Base-by-base conservation (phyloP, 352 stramenopile species). In the Phytophthora idaei region DNA sequence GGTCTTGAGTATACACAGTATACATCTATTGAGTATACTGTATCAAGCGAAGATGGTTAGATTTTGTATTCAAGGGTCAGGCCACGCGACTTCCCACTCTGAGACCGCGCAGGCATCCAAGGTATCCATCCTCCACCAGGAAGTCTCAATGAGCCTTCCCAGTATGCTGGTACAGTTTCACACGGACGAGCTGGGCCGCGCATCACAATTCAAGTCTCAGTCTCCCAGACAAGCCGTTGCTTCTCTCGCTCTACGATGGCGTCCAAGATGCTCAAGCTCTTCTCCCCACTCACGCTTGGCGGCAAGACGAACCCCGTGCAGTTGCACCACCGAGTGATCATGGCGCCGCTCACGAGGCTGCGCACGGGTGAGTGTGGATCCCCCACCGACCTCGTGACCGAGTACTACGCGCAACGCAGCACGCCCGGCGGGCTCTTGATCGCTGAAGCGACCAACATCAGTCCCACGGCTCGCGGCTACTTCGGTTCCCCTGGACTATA, bases 371-470 rank as follows among this genome's bases (percentile, higher is more conserved):
- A 77, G 29, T 48, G 52, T 2, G 75, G 72, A 34, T 64, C 84
- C 27, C 80, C 77, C 2, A 72, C 68, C 0, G 58, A 57, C 1
- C 68, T 90, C 15, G 67, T 74, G 31, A 65, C 65, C 8, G 73
- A 77, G 45, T 92, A 92, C 69, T 93, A 93, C 61, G 54, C 25
- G 9, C 81, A 90, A 58, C 73, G 84, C 42, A 73, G 75, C n/a
- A 89, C 81, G 2, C 37, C 51, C 7, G 83, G 81, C 36, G 84
- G 78, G 0, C 64, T 92, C 4, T 25, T 92, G 29, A 82, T 93
- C 53, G 74, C 83, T 0, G 83, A 93, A 37, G 81, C 77, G 9
- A 83, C 77, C 32, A 76, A 80, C 52, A 87, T 92, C 55, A 85
- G 70, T 37, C 32, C 61, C 46, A 72, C 64, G 8, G 78, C 70